Evolutionary conservation across 176 grass and related monocot genomes (phyloP).

Genomic region (Musa itinerans): DNA sequence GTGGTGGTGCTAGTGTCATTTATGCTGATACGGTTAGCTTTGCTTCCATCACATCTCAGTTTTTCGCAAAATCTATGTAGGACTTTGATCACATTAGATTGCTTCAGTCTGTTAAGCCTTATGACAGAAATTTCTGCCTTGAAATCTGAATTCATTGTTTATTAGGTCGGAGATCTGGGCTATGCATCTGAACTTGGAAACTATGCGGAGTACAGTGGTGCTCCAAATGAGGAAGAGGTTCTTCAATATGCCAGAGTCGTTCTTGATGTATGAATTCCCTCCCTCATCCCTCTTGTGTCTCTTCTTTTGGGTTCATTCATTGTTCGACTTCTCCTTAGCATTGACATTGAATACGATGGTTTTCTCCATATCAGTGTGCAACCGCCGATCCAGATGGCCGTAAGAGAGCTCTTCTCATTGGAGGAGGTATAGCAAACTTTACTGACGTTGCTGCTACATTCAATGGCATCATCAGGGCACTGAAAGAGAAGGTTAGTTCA

Average conservation of each 20-base stretch:
- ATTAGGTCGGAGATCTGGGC: conserved; percentile 79
- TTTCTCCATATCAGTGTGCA: conserved; percentile 23
- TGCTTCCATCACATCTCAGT: neutral
- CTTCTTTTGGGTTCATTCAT: neutral
- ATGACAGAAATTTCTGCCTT: neutral
- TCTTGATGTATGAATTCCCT: conserved; percentile 57
- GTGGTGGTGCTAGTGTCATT: conserved; percentile 98
- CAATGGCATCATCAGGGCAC: conserved; percentile 42
- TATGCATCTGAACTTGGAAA: conserved; percentile 84
- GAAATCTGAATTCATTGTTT: conserved; percentile 4
- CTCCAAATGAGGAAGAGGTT: conserved; percentile 88
- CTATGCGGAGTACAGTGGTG: conserved; percentile 89
- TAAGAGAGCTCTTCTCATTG: conserved; percentile 42
- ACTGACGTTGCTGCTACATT: conserved; percentile 48
- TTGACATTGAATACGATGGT: neutral
- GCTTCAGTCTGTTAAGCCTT: too few relatives aligned
- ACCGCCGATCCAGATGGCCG: conserved; percentile 42
- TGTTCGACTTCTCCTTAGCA: neutral
- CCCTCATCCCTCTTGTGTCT: neutral
- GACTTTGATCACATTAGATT: too few relatives aligned
- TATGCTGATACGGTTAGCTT: conserved; percentile 81
- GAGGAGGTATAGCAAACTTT: conserved; percentile 50
- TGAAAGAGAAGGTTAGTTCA: conserved; percentile 34
- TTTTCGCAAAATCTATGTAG: neutral
- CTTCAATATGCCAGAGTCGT: conserved; percentile 88